Percentiles rank a stretch among this genome's conserved stretches.
Conservation (phyloP, 2,329 filamentous ascomycete species). For the Herpotrichia juniperi region DNA sequence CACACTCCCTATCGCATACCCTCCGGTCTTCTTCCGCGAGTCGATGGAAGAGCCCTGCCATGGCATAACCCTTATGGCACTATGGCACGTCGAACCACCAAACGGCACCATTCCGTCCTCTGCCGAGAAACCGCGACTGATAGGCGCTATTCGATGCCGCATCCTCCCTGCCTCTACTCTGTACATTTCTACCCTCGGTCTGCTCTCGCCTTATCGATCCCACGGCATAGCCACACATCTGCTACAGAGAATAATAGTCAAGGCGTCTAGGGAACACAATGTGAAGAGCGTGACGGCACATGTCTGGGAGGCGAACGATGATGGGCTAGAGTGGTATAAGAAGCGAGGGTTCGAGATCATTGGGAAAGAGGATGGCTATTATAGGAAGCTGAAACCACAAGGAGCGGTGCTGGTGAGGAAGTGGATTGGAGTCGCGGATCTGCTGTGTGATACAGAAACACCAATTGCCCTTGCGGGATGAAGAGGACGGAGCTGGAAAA, state of each 20-base stretch:
- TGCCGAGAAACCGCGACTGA: conserved; percentile 40
- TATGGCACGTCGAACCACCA: conserved; percentile 55
- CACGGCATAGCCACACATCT: conserved; percentile 64
- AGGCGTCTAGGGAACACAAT: conserved; percentile 56
- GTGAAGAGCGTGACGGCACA: conserved; percentile 64
- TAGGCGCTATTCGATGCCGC: conserved; percentile 56
- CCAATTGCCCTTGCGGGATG: not conserved
- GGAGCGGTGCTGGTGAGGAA: conserved; percentile 61
- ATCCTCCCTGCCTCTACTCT: conserved; percentile 51
- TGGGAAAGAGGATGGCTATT: conserved; percentile 62
- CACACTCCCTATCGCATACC: conserved; percentile 67
- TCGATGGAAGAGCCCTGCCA: conserved; percentile 61
- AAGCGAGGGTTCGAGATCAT: conserved; percentile 62
- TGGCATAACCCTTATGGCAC: conserved; percentile 63
- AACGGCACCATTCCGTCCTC: conserved; percentile 1
- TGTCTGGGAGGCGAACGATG: conserved; percentile 67
- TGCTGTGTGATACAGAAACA: conserved; percentile 19
- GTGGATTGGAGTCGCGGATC: conserved; percentile 46
- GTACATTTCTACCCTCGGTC: conserved; percentile 66
- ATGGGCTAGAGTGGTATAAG: conserved; percentile 65
- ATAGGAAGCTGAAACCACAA: conserved; percentile 62
- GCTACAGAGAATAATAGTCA: conserved; percentile 53
- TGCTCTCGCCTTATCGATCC: conserved; percentile 65
- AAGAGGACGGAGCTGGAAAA: not conserved
- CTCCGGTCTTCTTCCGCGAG: conserved; percentile 65